A percentile compares a stretch with the other conserved stretches of the same genome.
phyloP scores from a whole-genome alignment of 305 asterid species.

The Plantago coronopus region DNA sequence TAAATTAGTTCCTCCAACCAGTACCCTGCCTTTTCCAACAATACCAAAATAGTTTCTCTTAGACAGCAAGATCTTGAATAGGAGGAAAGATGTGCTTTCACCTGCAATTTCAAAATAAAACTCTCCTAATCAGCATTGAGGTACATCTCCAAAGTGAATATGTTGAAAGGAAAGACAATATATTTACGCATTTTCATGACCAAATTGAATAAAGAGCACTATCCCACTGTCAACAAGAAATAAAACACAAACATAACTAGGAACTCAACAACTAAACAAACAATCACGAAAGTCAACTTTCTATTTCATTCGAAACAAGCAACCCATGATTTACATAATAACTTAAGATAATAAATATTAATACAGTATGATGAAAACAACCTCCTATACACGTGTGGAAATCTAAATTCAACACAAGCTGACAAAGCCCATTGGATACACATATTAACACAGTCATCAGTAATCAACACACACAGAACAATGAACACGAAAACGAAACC shows the following conservation, averaged over 20 bases:
- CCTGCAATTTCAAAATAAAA: conserved; percentile 32
- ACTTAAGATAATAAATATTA: conserved; percentile 11
- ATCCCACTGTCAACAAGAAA: not conserved
- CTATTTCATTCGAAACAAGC: conserved; percentile 34
- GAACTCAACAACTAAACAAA: not conserved
- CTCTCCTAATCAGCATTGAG: conserved; percentile 15
- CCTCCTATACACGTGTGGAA: not conserved
- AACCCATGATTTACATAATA: conserved; percentile 24
- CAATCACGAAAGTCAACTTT: conserved; percentile 5
- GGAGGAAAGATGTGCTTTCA: conserved; percentile 17
- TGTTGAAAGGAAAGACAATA: not conserved
- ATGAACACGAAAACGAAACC: too few relatives aligned
- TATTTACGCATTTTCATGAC: not conserved
- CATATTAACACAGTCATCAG: too few relatives aligned
- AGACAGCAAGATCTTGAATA: conserved; percentile 8
- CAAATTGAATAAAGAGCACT: not conserved
- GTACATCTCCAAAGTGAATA: not conserved
- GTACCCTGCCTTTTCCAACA: conserved; percentile 47
- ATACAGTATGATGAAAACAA: too few relatives aligned
- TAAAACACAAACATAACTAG: conserved; percentile 5
- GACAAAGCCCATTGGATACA: conserved; percentile 25
- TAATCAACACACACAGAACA: too few relatives aligned
- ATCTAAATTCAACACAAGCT: conserved; percentile 3
- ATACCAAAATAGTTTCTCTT: conserved; percentile 20
- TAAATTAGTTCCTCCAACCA: conserved; percentile 31